Conservation (phyloP, 2,329 filamentous ascomycete species). For the Pyrenophora teres region DNA sequence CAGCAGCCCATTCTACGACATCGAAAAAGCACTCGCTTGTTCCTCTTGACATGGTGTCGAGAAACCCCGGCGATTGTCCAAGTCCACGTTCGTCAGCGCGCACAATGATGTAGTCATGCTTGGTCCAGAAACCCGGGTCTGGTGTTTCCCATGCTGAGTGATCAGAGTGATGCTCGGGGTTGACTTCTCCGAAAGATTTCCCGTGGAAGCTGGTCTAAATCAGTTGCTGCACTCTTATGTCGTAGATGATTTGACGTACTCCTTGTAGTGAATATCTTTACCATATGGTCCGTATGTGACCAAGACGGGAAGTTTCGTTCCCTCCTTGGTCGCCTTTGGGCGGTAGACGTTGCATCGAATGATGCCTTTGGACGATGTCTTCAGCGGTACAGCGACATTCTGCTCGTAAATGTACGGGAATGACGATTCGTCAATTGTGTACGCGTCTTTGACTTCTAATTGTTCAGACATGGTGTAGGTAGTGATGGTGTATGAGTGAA, state of each 20-base stretch:
- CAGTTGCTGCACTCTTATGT: neutral
- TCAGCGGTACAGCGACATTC: slow-evolving; percentile 55
- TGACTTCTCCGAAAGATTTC: slow-evolving; percentile 52
- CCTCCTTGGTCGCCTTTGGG: slow-evolving; percentile 47
- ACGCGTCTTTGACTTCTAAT: slow-evolving; percentile 39
- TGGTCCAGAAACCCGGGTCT: slow-evolving; percentile 49
- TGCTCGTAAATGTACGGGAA: slow-evolving; percentile 57
- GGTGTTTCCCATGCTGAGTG: slow-evolving; percentile 55
- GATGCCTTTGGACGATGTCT: slow-evolving; percentile 45
- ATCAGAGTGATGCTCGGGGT: slow-evolving; percentile 42
- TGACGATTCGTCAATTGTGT: slow-evolving; percentile 41
- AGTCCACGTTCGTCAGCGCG: slow-evolving; percentile 57
- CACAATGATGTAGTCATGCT: slow-evolving; percentile 46
- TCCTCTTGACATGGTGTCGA: slow-evolving; percentile 59
- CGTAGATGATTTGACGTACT: slow-evolving; percentile 36
- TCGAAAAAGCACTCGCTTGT: slow-evolving; percentile 59
- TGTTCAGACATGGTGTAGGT: slow-evolving; percentile 31
- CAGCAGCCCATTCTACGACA: slow-evolving; percentile 58
- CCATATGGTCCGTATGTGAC: slow-evolving; percentile 76
- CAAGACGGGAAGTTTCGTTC: slow-evolving; percentile 60
- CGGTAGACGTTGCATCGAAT: slow-evolving; percentile 59
- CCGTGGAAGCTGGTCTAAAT: slow-evolving; percentile 51
- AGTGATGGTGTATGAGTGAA: neutral
- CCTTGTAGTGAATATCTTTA: slow-evolving; percentile 70
- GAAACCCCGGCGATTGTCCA: slow-evolving; percentile 57